Base-by-base conservation (phyloP, 2,329 filamentous ascomycete genomes). In the Penicillium sp. region DNA sequence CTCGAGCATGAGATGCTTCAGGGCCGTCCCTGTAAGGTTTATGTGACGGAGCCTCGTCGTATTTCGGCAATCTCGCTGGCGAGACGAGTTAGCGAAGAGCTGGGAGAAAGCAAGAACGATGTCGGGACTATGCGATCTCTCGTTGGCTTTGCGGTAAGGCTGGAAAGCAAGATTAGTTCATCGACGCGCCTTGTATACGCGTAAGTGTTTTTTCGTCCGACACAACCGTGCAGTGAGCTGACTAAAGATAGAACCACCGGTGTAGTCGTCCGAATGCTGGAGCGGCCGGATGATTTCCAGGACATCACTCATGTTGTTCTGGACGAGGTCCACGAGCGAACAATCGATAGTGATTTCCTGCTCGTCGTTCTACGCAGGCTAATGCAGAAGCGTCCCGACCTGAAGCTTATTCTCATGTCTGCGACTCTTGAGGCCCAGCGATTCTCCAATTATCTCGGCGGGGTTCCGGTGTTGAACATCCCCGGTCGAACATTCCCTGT, bases 211-310 rank as follows among this genome's bases (percentile, higher is more conserved):
- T 26, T 32, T 27, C 8, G 45, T 7, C 37, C 10, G 3, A 30
- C 9, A 4, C 4, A 17, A 20, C 34, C 27, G 10, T 23, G 33
- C 20, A 15, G 24, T 13, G 9, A 7, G 7, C 49, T 56, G 29
- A 52, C 60, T 18, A 17, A 18, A n/a, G 39, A 15, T 52, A 75
- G 73, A 20, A 78, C 84, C 20, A 84, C 85, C 37, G 85, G 94
- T 76, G 96, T 99, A 51, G 91, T 99, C n/a, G 90, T 99, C 80
- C 86, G 94, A 23, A 97, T 99, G 93, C 80, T 99, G 12, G 94
- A 99, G 71, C 87, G 88, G 7, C 89, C 90, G 0, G 89, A 91
- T 58, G 89, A 95, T 49, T 82, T 99, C 36, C 83, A 85, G 51
- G 93, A 97, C 58, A 87, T 99, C 46, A 96, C 93, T 0, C 94